Percentiles rank a stretch among this genome's conserved stretches.
These are phyloP conservation scores for Tolypocladium endophyticum DNA, from an alignment of 2,329 filamentous ascomycete genomes.

Conservation along the genomic window DNA sequence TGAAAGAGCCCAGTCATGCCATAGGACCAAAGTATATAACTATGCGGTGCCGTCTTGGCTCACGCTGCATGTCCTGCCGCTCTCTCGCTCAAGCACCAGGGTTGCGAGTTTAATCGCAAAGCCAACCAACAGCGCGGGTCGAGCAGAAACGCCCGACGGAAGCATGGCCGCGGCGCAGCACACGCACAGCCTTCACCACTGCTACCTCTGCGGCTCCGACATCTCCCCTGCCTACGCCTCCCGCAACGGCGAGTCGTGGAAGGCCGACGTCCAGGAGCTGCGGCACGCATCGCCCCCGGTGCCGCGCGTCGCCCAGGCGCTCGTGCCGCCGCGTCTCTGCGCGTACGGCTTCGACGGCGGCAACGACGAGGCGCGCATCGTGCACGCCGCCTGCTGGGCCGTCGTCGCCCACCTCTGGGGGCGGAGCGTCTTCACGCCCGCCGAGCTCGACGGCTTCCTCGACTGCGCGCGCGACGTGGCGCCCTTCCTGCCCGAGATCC, in stretches of 20 bases:
- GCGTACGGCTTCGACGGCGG: not conserved
- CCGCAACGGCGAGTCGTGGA: constrained; percentile 3
- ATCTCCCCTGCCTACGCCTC: constrained; percentile 1
- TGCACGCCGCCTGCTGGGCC: constrained; percentile 5
- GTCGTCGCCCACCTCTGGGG: constrained; percentile 4
- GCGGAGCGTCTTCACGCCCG: not conserved
- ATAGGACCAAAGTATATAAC: not conserved
- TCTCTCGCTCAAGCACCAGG: not conserved
- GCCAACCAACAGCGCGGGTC: not conserved
- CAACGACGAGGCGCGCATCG: constrained; percentile 1
- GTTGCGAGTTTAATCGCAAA: not conserved
- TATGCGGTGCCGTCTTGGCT: not conserved
- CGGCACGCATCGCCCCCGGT: constrained; percentile 1
- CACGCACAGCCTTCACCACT: not conserved
- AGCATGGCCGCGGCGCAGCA: not conserved
- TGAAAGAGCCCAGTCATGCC: not conserved
- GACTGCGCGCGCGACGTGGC: constrained; percentile 2
- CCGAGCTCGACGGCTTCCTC: constrained; percentile 5
- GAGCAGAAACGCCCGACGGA: not conserved
- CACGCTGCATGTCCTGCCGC: not conserved
- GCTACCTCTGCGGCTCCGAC: constrained; percentile 3
- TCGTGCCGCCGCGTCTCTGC: constrained; percentile 2
- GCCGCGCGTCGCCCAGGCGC: not conserved
- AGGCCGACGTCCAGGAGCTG: constrained; percentile 2
- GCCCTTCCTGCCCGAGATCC: constrained; percentile 3